Evolutionary conservation across 2,329 filamentous ascomycete genomes (phyloP), one percentile per base, ranked within the genome.

Genomic region (Apiospora rasikravindrae): DNA sequence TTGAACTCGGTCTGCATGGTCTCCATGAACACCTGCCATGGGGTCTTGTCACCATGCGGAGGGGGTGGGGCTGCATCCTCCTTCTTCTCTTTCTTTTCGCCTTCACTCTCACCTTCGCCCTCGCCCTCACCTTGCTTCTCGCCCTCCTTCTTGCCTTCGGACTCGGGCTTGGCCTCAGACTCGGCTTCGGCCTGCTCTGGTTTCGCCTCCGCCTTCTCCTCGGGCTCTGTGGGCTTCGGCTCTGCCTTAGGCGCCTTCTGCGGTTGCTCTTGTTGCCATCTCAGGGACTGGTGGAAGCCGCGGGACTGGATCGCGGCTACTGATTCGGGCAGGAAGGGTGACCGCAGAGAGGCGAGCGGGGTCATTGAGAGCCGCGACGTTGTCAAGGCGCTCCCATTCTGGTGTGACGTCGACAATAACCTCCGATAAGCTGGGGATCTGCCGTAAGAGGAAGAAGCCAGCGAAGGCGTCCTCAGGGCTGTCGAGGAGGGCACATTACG

Each of bases 21-120:
- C 81, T 99, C 96, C 80, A 94, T 94, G 86, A 99, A 99, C 44
- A 99, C 96, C 82, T 98, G 94, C 95, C 96, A 98, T 70, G 96
- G 96, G 3, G 96, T 96, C 87, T 99, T 99, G 85, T 98, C 95
- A 73, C 96, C 96, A 80, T 99, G 96, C 26, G 95, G 96, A n/a
- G 96, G 96, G 19, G 95, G 96, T 29, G 96, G 94, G 16, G 95
- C 92, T 40, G 90, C 83, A 73, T 94, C 90, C 77, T 94, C 90
- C 80, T 91, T 88, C 81, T 92, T 88, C 80, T 89, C 84, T 74
- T 90, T 85, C 78, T 90, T 85, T 72, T 88, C 84, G 69, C 88
- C 84, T 64, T 87, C 53, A 5, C 26, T 82, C 64, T 84, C 81
- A 16, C 77, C 79, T 53, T 86, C 83, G 73, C 84, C 83, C 44